These are phyloP conservation scores for Apiospora aurea DNA, from an alignment of 2,329 filamentous ascomycete species.

Conservation along the genomic window DNA sequence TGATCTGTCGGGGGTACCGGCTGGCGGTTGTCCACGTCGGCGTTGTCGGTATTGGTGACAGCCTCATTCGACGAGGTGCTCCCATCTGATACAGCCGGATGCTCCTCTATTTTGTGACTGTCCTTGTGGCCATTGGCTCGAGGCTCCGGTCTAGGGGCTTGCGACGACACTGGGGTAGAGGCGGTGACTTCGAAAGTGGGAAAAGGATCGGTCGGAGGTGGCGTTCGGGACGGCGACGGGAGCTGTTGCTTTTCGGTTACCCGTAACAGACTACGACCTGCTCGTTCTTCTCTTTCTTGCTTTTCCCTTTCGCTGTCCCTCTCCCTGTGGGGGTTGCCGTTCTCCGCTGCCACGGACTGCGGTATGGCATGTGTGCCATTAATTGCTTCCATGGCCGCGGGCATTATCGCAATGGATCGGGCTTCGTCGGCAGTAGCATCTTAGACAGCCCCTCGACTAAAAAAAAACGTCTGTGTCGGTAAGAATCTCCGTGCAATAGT, in stretches of 20 bases:
- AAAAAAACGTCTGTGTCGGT: neutral
- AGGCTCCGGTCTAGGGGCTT: neutral
- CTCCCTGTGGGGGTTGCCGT: neutral
- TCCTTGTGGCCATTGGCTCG: neutral
- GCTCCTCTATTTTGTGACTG: neutral
- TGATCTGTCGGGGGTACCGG: neutral
- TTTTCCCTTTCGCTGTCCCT: conserved; percentile 16
- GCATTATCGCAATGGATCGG: conserved; percentile 15
- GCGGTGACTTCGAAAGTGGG: conserved; percentile 35
- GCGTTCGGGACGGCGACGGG: conserved; percentile 26
- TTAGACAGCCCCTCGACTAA: neutral
- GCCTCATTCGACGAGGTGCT: neutral
- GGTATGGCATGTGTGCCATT: neutral
- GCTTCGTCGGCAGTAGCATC: conserved; percentile 2
- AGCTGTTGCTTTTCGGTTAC: conserved; percentile 25
- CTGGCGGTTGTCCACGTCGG: neutral
- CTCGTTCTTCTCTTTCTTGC: conserved; percentile 30
- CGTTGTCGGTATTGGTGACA: neutral
- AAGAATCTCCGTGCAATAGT: neutral
- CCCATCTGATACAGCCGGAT: neutral
- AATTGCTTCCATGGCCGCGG: neutral
- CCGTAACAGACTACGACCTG: conserved; percentile 33
- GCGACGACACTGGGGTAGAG: conserved; percentile 29
- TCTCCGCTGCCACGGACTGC: neutral
- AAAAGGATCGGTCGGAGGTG: conserved; percentile 34